Base-by-base conservation (phyloP, 495 filamentous ascomycete species). In the Aspergillus haitiensis region DNA sequence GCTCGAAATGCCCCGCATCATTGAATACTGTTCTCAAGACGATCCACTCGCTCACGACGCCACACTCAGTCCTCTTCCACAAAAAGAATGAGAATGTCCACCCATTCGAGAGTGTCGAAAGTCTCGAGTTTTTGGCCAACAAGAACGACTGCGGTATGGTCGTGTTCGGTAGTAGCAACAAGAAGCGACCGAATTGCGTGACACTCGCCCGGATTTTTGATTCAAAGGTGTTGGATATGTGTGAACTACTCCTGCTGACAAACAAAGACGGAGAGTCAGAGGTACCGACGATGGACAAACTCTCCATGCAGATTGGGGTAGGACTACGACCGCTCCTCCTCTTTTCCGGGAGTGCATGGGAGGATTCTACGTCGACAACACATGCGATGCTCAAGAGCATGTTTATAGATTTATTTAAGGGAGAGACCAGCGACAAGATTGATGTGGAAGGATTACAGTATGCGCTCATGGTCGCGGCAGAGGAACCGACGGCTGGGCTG, bases 381-480 rank as follows among this genome's bases (percentile, higher is more conserved):
- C 96, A 91, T 71, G 89, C 85, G 7, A 82, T 93, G 66, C 84
- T 89, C 42, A 97, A 96, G 81, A 92, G 84, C 64, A 79, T 97
- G 72, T 84, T 98, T 47, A 72, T 90, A 55, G 94, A 98, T 78
- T 86, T 98, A 71, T 97, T 98, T 80, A 86, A 88, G 72, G 90
- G 90, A 6, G 84, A 85, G 60, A 82, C 87, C 21, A 80, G 84
- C 6, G 77, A 83, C 68, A 88, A 87, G 71, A 86, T 98, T 42
- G 94, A 98, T 75, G 93, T 97, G 18, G 92, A 96, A 72, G 94
- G 94, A 10, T 74, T 98, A 70, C 92, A 94, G 69, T 95, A 93
- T 75, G 80, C 95, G 66, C 80, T 98, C 32, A 85, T 83, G 58
- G 82, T 98, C 55, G 82, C 79, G n/a, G 92, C 87, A 5, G 86